Evolutionary conservation across 805 yeast species (phyloP).

Genomic region (Geotrichum ghanense): DNA sequence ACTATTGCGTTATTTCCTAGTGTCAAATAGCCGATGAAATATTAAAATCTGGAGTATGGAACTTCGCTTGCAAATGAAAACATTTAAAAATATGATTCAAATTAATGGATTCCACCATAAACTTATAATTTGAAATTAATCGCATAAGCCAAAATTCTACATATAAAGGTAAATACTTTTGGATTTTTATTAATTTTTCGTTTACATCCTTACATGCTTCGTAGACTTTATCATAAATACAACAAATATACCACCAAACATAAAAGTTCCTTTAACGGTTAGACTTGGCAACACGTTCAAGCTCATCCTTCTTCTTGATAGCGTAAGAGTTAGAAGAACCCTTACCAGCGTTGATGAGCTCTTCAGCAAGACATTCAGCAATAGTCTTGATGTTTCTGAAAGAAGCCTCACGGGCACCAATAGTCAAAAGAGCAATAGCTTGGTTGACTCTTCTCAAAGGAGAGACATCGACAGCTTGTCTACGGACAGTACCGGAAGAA

Average conservation of each 20-base stretch:
- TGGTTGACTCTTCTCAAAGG: conserved; percentile 99
- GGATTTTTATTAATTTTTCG: too few relatives aligned
- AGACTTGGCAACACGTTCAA: conserved; percentile 99
- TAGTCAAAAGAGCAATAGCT: conserved; percentile 94
- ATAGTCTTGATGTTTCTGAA: conserved; percentile 99
- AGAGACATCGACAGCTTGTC: conserved; percentile 99
- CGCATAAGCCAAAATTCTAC: too few relatives aligned
- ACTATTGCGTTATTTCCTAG: too few relatives aligned
- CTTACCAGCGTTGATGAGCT: conserved; percentile 99
- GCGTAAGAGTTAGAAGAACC: conserved; percentile 99
- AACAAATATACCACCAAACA: neutral
- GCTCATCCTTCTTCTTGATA: conserved; percentile 99
- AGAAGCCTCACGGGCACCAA: conserved; percentile 99
- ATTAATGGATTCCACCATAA: too few relatives aligned
- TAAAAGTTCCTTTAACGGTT: conserved; percentile 70
- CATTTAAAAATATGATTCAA: too few relatives aligned
- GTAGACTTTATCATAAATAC: neutral
- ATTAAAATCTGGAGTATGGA: too few relatives aligned
- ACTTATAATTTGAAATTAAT: too few relatives aligned
- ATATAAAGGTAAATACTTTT: too few relatives aligned
- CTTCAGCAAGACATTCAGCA: conserved; percentile 99
- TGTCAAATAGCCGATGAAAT: too few relatives aligned
- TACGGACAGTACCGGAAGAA: conserved; percentile 99
- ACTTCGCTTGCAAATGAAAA: too few relatives aligned
- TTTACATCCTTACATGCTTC: neutral